Percentiles rank a stretch among this genome's conserved stretches.
Conservation (phyloP, 2,329 filamentous ascomycete species). For the Dissoconium aciculare region DNA sequence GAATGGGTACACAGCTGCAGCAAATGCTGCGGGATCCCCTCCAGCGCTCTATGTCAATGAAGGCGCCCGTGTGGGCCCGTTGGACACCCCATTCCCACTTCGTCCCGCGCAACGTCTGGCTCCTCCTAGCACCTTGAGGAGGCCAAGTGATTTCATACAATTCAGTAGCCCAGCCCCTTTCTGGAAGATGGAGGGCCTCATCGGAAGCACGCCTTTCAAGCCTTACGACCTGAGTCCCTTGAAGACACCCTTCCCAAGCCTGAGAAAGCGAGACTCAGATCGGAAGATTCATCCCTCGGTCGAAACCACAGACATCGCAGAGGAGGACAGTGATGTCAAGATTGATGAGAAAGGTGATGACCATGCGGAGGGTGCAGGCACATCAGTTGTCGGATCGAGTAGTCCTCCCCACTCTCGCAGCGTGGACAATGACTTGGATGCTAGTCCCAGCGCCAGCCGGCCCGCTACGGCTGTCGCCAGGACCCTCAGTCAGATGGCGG, state of each 20-base stretch:
- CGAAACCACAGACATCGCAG: slow-evolving; percentile 1
- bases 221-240: slow-evolving; percentile 26
- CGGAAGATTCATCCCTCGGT: no score
- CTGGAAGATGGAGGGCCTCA: slow-evolving; percentile 71
- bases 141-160: slow-evolving; percentile 73
- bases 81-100: slow-evolving; percentile 26
- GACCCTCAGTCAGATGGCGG: slow-evolving; percentile 18
- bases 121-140: slow-evolving; percentile 64
- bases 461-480: slow-evolving; percentile 21
- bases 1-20: slow-evolving; percentile 24
- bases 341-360: slow-evolving; percentile 13
- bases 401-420: slow-evolving; percentile 18
- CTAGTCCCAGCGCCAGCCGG: slow-evolving; percentile 20
- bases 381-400: slow-evolving; percentile 22
- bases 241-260: slow-evolving; percentile 24
- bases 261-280: slow-evolving; percentile 16
- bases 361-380: slow-evolving; percentile 11
- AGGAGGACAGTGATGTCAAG: no score
- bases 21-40: slow-evolving; percentile 24
- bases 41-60: slow-evolving; percentile 26
- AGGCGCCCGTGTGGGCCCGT: slow-evolving; percentile 20
- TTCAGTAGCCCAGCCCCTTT: slow-evolving; percentile 75
- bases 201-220: slow-evolving; percentile 50
- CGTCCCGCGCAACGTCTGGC: slow-evolving; percentile 47
- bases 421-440: slow-evolving; percentile 14